These are phyloP conservation scores for Phytophthora kernoviae DNA, from an alignment of 352 stramenopile genomes.

Conservation along the genomic window DNA sequence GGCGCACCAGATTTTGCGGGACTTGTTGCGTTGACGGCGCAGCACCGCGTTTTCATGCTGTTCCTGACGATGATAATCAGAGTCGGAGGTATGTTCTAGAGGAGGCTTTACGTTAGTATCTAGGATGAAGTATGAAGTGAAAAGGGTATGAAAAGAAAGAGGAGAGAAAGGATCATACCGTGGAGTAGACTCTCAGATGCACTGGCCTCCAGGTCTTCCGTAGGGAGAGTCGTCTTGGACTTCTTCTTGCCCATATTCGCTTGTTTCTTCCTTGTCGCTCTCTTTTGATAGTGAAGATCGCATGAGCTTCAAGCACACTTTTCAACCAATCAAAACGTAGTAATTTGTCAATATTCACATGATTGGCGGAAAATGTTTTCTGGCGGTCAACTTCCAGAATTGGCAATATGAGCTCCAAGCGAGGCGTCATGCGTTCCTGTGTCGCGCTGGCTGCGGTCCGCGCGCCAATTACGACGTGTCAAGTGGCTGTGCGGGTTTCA, in stretches of 20 bases:
- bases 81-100: slow-evolving; percentile 25
- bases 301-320: slow-evolving; percentile 36
- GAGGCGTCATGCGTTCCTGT: slow-evolving; percentile 11
- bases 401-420: slow-evolving; percentile 22
- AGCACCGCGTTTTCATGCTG: slow-evolving; percentile 43
- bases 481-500: slow-evolving; percentile 7
- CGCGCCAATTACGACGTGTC: slow-evolving; percentile 2
- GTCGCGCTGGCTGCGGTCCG: background rate
- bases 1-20: slow-evolving; percentile 78
- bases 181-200: slow-evolving; percentile 54
- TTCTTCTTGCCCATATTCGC: slow-evolving; percentile 67
- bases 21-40: slow-evolving; percentile 63
- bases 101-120: slow-evolving; percentile 12
- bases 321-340: slow-evolving; percentile 26
- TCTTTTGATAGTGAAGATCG: slow-evolving; percentile 32
- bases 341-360: too few relatives aligned
- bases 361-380: slow-evolving; percentile 26
- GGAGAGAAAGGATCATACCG: slow-evolving; percentile 23
- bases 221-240: slow-evolving; percentile 47
- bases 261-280: slow-evolving; percentile 20
- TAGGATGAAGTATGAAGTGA: background rate
- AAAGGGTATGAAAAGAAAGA: slow-evolving; percentile 9
- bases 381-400: background rate
- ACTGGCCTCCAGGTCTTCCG: slow-evolving; percentile 47
- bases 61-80: slow-evolving; percentile 35